Evolutionary conservation across 2,329 filamentous ascomycete species (phyloP).

Genomic region (Trichoderma hamatum): DNA sequence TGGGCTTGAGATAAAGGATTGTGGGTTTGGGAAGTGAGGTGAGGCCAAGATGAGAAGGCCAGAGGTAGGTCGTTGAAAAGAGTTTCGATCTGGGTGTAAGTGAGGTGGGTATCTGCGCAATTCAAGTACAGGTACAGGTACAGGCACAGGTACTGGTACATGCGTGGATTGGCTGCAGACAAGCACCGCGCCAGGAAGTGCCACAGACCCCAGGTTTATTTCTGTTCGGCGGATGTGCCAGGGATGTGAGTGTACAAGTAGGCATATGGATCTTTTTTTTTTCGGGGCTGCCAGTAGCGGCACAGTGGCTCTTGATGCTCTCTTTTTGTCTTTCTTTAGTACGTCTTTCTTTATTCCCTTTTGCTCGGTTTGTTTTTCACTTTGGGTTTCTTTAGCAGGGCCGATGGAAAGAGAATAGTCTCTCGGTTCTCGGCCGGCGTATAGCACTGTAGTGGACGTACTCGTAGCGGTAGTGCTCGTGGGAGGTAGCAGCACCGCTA

Average conservation of each 20-base stretch:
- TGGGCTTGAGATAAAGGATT: conserved; percentile 6
- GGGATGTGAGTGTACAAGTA: background rate
- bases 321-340: background rate
- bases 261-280: background rate
- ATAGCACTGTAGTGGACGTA: too few relatives aligned
- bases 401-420: background rate
- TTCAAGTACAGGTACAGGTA: background rate
- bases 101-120: conserved; percentile 17
- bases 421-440: background rate
- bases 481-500: background rate
- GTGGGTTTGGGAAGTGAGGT: conserved; percentile 1
- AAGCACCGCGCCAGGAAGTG: conserved; percentile 3
- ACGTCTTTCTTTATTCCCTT: background rate
- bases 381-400: background rate
- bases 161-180: conserved; percentile 17
- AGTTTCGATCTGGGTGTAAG: conserved; percentile 15
- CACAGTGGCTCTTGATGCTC: background rate
- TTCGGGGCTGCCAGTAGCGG: background rate
- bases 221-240: background rate
- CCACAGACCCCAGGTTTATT: conserved; percentile 26
- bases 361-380: background rate
- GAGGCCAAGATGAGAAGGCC: conserved; percentile 20
- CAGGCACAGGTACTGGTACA: background rate
- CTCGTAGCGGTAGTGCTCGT: background rate
- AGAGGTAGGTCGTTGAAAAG: conserved; percentile 10